Conservation (phyloP, 305 asterid genomes). For the Euphrasia arctica region DNA sequence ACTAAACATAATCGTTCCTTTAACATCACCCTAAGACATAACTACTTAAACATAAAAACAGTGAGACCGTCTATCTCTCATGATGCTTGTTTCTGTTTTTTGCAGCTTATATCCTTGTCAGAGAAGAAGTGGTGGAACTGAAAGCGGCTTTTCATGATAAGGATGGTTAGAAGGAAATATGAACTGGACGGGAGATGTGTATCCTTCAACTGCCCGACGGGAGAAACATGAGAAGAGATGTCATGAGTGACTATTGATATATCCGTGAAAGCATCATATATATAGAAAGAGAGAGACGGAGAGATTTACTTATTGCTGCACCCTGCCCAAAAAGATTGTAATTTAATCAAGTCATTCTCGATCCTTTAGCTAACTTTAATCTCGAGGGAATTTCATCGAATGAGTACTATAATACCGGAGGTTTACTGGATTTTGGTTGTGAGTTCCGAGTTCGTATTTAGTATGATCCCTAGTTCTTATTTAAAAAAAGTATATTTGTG, state of each 20-base stretch:
- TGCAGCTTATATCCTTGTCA: constrained; percentile 70
- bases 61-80: neutral
- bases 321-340: constrained; percentile 2
- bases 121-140: constrained; percentile 63
- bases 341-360: constrained; percentile 7
- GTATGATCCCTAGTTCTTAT: neutral
- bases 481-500: too few species aligned
- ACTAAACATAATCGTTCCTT: too few species aligned
- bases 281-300: constrained; percentile 9
- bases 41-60: too few species aligned
- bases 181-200: constrained; percentile 10
- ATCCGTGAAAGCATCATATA: constrained; percentile 11
- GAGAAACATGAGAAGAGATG: constrained; percentile 10
- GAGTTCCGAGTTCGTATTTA: constrained; percentile 2
- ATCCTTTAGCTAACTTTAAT: constrained; percentile 1
- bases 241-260: neutral
- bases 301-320: constrained; percentile 6
- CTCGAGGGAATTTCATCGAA: neutral
- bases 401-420: neutral
- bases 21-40: too few species aligned
- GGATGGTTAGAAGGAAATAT: constrained; percentile 15
- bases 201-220: neutral
- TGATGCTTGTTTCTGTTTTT: constrained; percentile 14
- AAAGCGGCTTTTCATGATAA: constrained; percentile 13
- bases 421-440: neutral